Evolutionary conservation across 805 yeast species (phyloP), one percentile per base, ranked within the genome.

Genomic region (Metschnikowia reukaufii): DNA sequence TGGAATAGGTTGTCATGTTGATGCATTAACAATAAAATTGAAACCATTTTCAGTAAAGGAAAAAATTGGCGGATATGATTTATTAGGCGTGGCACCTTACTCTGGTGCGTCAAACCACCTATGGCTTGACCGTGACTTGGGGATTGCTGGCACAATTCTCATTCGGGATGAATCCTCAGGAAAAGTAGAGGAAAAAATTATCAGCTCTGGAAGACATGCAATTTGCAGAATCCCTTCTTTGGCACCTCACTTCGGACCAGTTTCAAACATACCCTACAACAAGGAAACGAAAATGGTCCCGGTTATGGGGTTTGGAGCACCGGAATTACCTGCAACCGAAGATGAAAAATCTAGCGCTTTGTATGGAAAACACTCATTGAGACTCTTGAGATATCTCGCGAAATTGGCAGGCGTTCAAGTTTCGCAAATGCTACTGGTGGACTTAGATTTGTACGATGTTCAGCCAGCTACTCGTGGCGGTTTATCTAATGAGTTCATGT

Each of bases 61-160:
- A 4, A 18, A 43, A 2, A 60, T 58, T 4, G 61, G 61, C 32
- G 74, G 73, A 4, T 72, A 68, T 50, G 65, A 67, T 16, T 44
- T 63, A 17, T 57, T 72, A 27, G 74, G 74, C 0, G 74, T 71
- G 12, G 74, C 74, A 7, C 66, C 68, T 6, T 72, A 72, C 47
- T 67, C 74, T 1, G 74, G 75, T 2, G 54, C 66, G 1, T 56
- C 69, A 27, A 62, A 58, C 31, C 56, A 60, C 29, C 43, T 65
- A 4, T 71, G 76, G 76, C 59, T 68, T 48, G 72, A 70, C 50
- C 55, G 77, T 44, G 77, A 72, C 48, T 64, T 72, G 51, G 76
- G 74, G 3, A 51, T 72, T 32, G 76, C 73, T 4, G 77, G 77
- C 7, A 49, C 65, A 13, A 53, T 71, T 31, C 52, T 69, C 20